These are phyloP conservation scores for Melampsora larici-populina DNA, from an alignment of 1,284 basidiomycete species.

Conservation along the genomic window DNA sequence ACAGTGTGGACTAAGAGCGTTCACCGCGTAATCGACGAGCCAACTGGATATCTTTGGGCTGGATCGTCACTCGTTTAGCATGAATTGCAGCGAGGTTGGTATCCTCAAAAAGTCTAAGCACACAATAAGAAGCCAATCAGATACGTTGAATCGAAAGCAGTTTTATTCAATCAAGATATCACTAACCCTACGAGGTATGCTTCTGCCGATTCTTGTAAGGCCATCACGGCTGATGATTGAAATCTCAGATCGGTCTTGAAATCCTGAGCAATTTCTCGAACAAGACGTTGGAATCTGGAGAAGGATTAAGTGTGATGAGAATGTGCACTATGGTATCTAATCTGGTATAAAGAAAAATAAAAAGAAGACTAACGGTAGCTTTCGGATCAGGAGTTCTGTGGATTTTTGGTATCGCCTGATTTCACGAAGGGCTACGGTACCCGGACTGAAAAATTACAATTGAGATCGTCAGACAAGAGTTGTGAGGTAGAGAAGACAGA, in stretches of 20 bases:
- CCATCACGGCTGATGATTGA: slow-evolving; percentile 72
- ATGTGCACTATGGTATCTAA: slow-evolving; percentile 66
- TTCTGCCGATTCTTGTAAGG: too few relatives aligned
- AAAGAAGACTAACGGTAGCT: slow-evolving; percentile 51
- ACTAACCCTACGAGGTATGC: slow-evolving; percentile 54
- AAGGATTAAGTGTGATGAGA: slow-evolving; percentile 67
- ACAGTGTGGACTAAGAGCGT: slow-evolving; percentile 54
- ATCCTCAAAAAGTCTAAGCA: slow-evolving; percentile 45
- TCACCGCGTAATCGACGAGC: slow-evolving; percentile 85
- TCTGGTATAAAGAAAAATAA: slow-evolving; percentile 45
- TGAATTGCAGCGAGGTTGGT: slow-evolving; percentile 49
- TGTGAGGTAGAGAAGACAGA: not conserved
- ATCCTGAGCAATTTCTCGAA: slow-evolving; percentile 52
- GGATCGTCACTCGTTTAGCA: too few relatives aligned
- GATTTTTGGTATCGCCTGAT: slow-evolving; percentile 86
- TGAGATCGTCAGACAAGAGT: slow-evolving; percentile 54
- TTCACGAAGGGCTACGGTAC: slow-evolving; percentile 66
- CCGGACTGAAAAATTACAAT: slow-evolving; percentile 62
- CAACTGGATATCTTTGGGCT: slow-evolving; percentile 94
- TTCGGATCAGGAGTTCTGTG: slow-evolving; percentile 59
- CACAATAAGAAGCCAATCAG: not conserved
- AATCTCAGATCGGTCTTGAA: slow-evolving; percentile 64
- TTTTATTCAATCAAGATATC: not conserved
- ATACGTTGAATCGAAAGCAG: not conserved
- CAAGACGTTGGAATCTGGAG: slow-evolving; percentile 54